Evolutionary conservation across 208 protist genomes (phyloP).

Genomic region (Crithidia fasciculata): DNA sequence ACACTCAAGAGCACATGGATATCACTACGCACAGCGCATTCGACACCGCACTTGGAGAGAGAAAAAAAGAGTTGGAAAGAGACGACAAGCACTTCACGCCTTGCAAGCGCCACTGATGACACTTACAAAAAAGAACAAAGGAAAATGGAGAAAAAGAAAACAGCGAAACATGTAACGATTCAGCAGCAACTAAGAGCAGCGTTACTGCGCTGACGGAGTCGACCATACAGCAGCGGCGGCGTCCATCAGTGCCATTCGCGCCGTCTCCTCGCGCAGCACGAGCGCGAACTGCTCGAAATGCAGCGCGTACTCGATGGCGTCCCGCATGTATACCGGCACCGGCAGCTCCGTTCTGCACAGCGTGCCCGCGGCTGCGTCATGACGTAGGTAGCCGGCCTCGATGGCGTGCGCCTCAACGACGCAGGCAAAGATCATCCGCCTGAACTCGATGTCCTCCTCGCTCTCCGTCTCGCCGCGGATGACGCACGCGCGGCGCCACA

Average conservation of each 20-base stretch:
- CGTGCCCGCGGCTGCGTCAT: slow-evolving; percentile 32
- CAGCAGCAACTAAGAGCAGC: neutral
- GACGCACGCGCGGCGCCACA: slow-evolving; percentile 59
- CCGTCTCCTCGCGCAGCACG: slow-evolving; percentile 57
- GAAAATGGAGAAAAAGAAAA: slow-evolving; percentile 6
- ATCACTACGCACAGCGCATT: too few relatives aligned
- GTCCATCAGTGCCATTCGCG: slow-evolving; percentile 70
- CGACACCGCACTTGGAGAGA: slow-evolving; percentile 5
- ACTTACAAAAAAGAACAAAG: slow-evolving; percentile 21
- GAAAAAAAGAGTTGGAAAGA: neutral
- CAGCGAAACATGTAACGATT: neutral
- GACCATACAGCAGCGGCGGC: slow-evolving; percentile 9
- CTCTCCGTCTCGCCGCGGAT: slow-evolving; percentile 73
- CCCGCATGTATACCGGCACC: slow-evolving; percentile 36
- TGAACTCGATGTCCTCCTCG: slow-evolving; percentile 72
- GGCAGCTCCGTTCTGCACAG: slow-evolving; percentile 8
- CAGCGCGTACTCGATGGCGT: slow-evolving; percentile 61
- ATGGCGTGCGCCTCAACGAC: slow-evolving; percentile 57
- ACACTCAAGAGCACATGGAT: too few relatives aligned
- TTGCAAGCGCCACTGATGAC: neutral
- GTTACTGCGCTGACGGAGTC: neutral
- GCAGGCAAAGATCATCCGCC: slow-evolving; percentile 50
- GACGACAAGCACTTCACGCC: too few relatives aligned
- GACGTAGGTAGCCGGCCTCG: slow-evolving; percentile 28
- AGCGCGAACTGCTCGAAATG: slow-evolving; percentile 49